Conservation (phyloP, 2,329 filamentous ascomycete species). For the Elsinoe perseae region DNA sequence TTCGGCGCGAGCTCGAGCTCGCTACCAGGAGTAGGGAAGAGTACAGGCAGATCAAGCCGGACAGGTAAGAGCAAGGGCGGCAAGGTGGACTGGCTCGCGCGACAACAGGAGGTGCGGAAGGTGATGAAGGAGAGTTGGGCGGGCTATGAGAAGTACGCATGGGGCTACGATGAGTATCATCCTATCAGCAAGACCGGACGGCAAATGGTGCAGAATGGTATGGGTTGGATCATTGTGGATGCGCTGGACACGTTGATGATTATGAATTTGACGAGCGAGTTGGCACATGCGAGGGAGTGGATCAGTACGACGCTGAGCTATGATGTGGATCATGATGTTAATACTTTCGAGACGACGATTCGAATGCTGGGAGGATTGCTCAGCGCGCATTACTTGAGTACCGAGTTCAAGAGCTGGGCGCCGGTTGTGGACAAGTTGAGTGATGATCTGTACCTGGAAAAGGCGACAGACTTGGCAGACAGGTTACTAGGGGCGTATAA, state of each 20-base stretch:
- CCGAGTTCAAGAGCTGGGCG: constrained; percentile 69
- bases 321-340: constrained; percentile 90
- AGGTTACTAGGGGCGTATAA: constrained; percentile 82
- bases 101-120: constrained; percentile 75
- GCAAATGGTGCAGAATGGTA: constrained; percentile 78
- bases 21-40: constrained; percentile 33
- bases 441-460: constrained; percentile 91
- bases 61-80: constrained; percentile 27
- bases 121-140: constrained; percentile 90
- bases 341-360: constrained; percentile 96
- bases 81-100: constrained; percentile 62
- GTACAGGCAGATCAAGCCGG: constrained; percentile 48
- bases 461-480: constrained; percentile 86
- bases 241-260: constrained; percentile 93
- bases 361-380: constrained; percentile 91
- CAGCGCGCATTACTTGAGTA: constrained; percentile 91
- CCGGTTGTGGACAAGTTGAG: constrained; percentile 65
- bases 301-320: constrained; percentile 72
- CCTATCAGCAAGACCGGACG: constrained; percentile 70
- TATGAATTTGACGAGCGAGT: constrained; percentile 87
- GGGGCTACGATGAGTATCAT: constrained; percentile 86
- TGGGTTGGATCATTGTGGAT: constrained; percentile 98
- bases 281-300: constrained; percentile 83
- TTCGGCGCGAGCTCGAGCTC: constrained; percentile 34
- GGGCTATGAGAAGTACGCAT: constrained; percentile 84